Evolutionary conservation across 2,329 filamentous ascomycete species (phyloP), one percentile per base, ranked within the genome.

Genomic region (Lasiodiplodia theobromae): DNA sequence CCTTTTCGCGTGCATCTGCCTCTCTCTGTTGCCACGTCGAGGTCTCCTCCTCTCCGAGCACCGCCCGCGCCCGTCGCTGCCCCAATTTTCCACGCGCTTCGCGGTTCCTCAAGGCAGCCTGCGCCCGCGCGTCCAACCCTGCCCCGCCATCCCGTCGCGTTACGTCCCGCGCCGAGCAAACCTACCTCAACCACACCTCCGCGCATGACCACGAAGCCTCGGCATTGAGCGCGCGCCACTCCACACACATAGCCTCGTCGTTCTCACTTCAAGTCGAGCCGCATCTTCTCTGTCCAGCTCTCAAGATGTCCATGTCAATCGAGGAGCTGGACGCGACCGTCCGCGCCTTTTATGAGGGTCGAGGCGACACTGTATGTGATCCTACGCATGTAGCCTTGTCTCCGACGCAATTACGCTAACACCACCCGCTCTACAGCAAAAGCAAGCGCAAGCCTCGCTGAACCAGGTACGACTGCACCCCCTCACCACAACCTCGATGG

Each of bases 251-350:
- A 16, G 11, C 18, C 40, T 23, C 31, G 37, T 40, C 63, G 18
- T 25, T 37, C 16, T 23, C 44, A 51, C 34, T 66, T 38, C 47
- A 54, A 52, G 4, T 52, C 53, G 58, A 68, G 38, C 67, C 52
- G 47, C 37, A 23, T 56, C 56, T 47, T 40, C 38, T 37, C 56
- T 34, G 66, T 68, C 66, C 66, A 63, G 66, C 68, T 66, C 74
- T 73, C 78, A 79, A 71, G 72, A 90, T 90, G 88, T 87, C 88
- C 76, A 82, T 88, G 80, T 87, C 92, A 77, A 95, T 99, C 82
- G 89, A 92, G 82, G 96, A 99, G 89, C 90, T 99, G 86, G 96
- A 99, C 88, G 91, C 87, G 82, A 96, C 94, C 74, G 95, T 98
- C 87, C 94, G 92, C 81, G 90, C 93, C 85, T 98, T 99, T 84